Percentiles rank a stretch among this genome's conserved stretches.
Evolutionary conservation across 805 yeast genomes (phyloP).

Genomic region (Myxozyma lipomycoides): DNA sequence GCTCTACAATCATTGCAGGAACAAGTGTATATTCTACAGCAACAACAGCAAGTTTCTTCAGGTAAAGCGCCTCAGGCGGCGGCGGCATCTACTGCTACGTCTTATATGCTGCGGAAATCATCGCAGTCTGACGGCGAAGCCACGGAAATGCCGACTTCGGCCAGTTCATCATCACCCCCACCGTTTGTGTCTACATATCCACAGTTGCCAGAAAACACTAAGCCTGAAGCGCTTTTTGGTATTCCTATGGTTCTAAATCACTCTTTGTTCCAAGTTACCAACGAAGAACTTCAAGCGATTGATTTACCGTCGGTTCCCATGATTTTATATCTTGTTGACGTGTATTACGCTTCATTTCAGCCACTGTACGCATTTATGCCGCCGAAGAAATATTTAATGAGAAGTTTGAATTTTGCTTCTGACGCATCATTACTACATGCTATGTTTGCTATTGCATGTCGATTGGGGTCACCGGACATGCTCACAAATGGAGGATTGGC

Average conservation of each 20-base stretch:
- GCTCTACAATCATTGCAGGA: slow-evolving; percentile 17
- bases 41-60: neutral
- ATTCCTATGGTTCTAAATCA: neutral
- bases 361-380: slow-evolving; percentile 22
- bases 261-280: neutral
- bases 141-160: neutral
- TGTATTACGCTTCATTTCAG: slow-evolving; percentile 22
- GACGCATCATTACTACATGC: slow-evolving; percentile 26
- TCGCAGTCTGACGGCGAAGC: neutral
- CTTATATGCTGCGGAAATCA: neutral
- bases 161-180: neutral
- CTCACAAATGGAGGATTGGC: neutral
- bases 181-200: neutral
- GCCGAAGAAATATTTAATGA: slow-evolving; percentile 14
- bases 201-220: neutral
- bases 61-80: neutral
- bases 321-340: slow-evolving; percentile 15
- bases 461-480: slow-evolving; percentile 6
- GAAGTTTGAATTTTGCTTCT: slow-evolving; percentile 7
- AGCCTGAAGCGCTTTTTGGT: neutral
- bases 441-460: slow-evolving; percentile 22
- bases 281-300: slow-evolving; percentile 5
- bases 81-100: neutral
- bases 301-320: slow-evolving; percentile 18
- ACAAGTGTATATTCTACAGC: slow-evolving; percentile 15